phyloP scores from a whole-genome alignment of 495 filamentous ascomycete species.

The Arthonia radiata region DNA sequence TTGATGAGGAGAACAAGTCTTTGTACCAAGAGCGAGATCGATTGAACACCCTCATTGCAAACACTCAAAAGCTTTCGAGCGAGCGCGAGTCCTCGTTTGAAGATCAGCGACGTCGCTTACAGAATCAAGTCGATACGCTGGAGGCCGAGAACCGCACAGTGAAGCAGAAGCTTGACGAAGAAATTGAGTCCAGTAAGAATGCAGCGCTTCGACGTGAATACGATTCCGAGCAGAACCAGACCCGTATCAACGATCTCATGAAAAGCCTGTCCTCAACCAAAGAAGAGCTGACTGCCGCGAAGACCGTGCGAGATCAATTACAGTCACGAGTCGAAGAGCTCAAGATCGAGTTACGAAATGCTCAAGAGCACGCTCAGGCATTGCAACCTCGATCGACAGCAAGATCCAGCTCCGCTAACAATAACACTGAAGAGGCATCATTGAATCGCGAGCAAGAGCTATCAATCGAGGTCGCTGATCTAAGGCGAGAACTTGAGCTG shows the following conservation, averaged over 20 bases:
- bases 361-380: constrained; percentile 60
- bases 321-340: constrained; percentile 73
- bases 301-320: constrained; percentile 68
- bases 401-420: constrained; percentile 18
- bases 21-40: constrained; percentile 61
- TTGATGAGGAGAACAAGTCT: constrained; percentile 62
- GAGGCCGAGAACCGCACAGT: constrained; percentile 53
- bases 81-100: constrained; percentile 70
- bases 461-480: constrained; percentile 51
- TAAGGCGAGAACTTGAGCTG: constrained; percentile 60
- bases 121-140: constrained; percentile 47
- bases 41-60: constrained; percentile 53
- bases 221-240: constrained; percentile 62
- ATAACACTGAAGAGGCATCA: constrained; percentile 13
- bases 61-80: constrained; percentile 64
- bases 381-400: constrained; percentile 50
- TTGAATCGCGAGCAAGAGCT: constrained; percentile 65
- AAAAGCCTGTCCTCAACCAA: constrained; percentile 50
- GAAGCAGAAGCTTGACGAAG: constrained; percentile 63
- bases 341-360: constrained; percentile 59
- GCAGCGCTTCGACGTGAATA: constrained; percentile 59
- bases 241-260: constrained; percentile 70
- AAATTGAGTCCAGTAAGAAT: constrained; percentile 62
- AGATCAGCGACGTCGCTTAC: constrained; percentile 53
- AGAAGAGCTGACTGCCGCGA: constrained; percentile 59